phyloP scores from a whole-genome alignment of 495 filamentous ascomycete genomes.

The Daldinia loculata region DNA sequence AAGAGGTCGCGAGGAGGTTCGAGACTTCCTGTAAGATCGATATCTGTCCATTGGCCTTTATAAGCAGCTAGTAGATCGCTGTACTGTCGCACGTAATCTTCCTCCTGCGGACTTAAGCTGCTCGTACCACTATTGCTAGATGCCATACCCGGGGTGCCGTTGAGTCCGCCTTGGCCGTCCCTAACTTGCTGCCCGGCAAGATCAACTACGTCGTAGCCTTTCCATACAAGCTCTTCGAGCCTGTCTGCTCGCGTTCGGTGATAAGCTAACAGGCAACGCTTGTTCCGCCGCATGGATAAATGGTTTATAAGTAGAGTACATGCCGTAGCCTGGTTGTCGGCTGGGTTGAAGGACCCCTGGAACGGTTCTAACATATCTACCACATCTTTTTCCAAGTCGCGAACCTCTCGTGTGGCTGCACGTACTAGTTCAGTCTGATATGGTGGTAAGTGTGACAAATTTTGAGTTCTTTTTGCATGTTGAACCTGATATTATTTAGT shows the following conservation, averaged over 20 bases:
- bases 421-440: constrained; percentile 95
- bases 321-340: constrained; percentile 81
- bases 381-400: constrained; percentile 93
- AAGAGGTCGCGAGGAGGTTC: constrained; percentile 96
- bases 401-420: constrained; percentile 86
- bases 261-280: constrained; percentile 94
- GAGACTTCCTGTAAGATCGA: constrained; percentile 93
- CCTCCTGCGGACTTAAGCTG: constrained; percentile 94
- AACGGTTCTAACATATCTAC: constrained; percentile 80
- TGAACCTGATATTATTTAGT: constrained; percentile 69
- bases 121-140: constrained; percentile 64
- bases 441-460: constrained; percentile 84
- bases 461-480: constrained; percentile 95
- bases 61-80: constrained; percentile 92
- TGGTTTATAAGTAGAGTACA: constrained; percentile 93
- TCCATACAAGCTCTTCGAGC: constrained; percentile 94
- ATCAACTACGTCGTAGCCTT: constrained; percentile 77
- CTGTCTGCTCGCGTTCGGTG: constrained; percentile 90
- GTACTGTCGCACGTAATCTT: constrained; percentile 93
- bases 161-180: constrained; percentile 42
- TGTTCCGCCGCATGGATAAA: constrained; percentile 93
- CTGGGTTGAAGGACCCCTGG: constrained; percentile 83
- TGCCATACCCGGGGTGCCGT: constrained; percentile 36
- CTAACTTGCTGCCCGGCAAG: constrained; percentile 53
- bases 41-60: constrained; percentile 98